Evolutionary conservation across 2,329 filamentous ascomycete species (phyloP).

Genomic region (Aspergillus sergii): DNA sequence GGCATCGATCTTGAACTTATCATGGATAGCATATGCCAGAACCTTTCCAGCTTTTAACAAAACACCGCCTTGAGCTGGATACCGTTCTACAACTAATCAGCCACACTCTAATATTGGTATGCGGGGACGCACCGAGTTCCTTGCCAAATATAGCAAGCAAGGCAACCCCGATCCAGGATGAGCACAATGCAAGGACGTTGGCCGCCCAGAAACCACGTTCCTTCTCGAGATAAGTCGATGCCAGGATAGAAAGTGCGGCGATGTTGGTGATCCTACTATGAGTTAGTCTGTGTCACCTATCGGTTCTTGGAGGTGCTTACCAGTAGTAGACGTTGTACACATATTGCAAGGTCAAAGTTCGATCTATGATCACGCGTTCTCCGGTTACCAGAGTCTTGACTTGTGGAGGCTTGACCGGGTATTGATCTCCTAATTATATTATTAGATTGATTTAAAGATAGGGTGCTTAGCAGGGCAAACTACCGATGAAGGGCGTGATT

Average conservation of each 20-base stretch:
- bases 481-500: slow-evolving; percentile 5
- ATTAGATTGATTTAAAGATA: neutral
- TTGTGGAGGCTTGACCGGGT: neutral
- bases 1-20: neutral
- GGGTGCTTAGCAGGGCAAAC: neutral
- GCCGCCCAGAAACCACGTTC: slow-evolving; percentile 11
- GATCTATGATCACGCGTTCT: slow-evolving; percentile 1
- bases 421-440: slow-evolving; percentile 4
- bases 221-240: slow-evolving; percentile 8
- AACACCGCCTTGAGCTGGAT: neutral
- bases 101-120: neutral
- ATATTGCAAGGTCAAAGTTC: slow-evolving; percentile 6
- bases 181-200: slow-evolving; percentile 1
- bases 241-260: neutral
- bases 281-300: neutral
- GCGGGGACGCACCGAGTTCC: neutral
- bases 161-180: neutral
- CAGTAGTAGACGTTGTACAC: slow-evolving; percentile 13
- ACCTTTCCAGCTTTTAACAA: slow-evolving; percentile 4
- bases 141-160: slow-evolving; percentile 1
- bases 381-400: neutral
- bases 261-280: slow-evolving; percentile 7
- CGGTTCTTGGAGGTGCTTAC: neutral
- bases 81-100: neutral
- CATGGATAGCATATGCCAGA: neutral